Percentiles rank a stretch among this genome's conserved stretches.
phyloP scores from a whole-genome alignment of 768 basidiomycete genomes.

The Mycena capillaripes region DNA sequence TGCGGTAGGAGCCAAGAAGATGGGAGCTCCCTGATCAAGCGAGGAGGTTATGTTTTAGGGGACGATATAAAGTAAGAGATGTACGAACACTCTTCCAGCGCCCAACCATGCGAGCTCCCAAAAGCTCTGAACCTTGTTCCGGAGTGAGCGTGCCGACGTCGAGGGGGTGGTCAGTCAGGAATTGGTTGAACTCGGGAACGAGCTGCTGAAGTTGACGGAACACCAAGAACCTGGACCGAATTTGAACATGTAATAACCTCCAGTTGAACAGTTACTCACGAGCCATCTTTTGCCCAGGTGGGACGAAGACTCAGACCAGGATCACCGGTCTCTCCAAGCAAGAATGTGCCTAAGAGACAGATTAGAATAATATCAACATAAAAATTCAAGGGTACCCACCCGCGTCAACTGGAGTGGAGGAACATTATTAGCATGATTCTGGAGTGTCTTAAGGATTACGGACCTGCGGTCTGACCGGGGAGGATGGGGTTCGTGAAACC shows the following conservation, averaged over 20 bases:
- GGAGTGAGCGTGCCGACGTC: slow-evolving; percentile 30
- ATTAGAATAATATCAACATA: too few species aligned
- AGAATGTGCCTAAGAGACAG: slow-evolving; percentile 20
- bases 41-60: neutral
- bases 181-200: slow-evolving; percentile 49
- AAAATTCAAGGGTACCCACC: slow-evolving; percentile 2
- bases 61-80: neutral
- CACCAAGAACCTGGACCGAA: slow-evolving; percentile 15
- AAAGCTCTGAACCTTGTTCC: slow-evolving; percentile 44
- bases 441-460: neutral
- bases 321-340: slow-evolving; percentile 45
- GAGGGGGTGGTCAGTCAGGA: slow-evolving; percentile 39
- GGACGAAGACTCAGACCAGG: slow-evolving; percentile 21
- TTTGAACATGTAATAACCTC: neutral
- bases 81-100: slow-evolving; percentile 49
- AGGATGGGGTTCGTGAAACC: slow-evolving; percentile 33
- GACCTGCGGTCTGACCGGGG: slow-evolving; percentile 36
- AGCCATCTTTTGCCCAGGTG: slow-evolving; percentile 40
- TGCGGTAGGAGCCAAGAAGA: slow-evolving; percentile 43
- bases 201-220: slow-evolving; percentile 48
- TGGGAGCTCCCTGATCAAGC: slow-evolving; percentile 46
- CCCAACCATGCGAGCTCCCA: slow-evolving; percentile 51
- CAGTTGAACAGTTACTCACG: slow-evolving; percentile 16
- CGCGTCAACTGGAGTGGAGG: slow-evolving; percentile 1
- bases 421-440: neutral